Base-by-base conservation (phyloP, 768 basidiomycete genomes). In the Favolaschia claudopus region DNA sequence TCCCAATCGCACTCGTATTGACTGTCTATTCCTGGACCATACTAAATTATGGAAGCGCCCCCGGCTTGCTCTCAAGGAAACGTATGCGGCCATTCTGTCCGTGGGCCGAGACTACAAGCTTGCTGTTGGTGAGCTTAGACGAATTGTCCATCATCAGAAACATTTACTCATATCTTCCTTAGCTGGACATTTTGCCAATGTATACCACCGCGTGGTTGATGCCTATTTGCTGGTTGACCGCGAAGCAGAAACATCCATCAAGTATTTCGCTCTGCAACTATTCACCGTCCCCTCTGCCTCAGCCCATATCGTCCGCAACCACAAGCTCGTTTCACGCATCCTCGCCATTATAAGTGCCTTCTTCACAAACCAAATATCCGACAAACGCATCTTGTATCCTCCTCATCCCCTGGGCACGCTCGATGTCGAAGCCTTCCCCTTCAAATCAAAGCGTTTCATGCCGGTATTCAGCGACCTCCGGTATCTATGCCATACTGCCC, bases 361-460 rank as follows among this genome's bases (percentile, higher is more conserved):
- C 77, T 98, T 96, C 72, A 96, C 95, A 5, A 92, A 95, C 67
- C 93, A 96, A 60, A 91, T 95, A 46, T 75, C 77, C 6, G 87
- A 89, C 55, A 90, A 89, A 72, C 84, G 85, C 39, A 89, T 95
- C 60, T 69, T 83, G 12, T 80, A 79, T 58, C 77, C 79, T 32
- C 71, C 77, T 14, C 59, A 60, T 24, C 59, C 52, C 1, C 46
- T 44, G 20, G 59, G 52, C 29, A 29, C 40, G 46, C 59, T 97
- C 50, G 92, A 96, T 58, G 89, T 93, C 36, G 96, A 97, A 44
- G 85, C 87, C 34, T 85, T 87, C 56, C 89, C 92, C 0, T 97
- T 97, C 86, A 91, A 92, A 73, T 93, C 92, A 17, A 98, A 98
- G 72, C 90, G 96, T 9, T 97, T 96, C 76, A 92, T 95, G 89